phyloP scores from a whole-genome alignment of 2,329 filamentous ascomycete genomes.

The Colletotrichum sp. region DNA sequence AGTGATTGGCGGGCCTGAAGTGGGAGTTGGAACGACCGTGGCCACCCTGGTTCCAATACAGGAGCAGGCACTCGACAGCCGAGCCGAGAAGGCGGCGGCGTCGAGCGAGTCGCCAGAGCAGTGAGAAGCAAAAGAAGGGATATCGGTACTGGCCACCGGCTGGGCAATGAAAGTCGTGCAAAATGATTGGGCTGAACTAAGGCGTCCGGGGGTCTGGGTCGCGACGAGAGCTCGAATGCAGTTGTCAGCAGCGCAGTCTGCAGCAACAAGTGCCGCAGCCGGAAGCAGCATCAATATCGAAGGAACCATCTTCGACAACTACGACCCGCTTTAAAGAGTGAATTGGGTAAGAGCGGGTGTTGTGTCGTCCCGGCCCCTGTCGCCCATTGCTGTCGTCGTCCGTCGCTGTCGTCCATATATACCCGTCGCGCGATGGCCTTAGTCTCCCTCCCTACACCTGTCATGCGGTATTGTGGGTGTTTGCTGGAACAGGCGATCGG shows the following conservation, averaged over 20 bases:
- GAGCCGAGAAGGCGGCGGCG: background rate
- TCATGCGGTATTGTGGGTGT: background rate
- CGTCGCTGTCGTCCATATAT: background rate
- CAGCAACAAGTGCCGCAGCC: background rate
- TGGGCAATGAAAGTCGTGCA: conserved; percentile 22
- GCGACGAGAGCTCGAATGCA: conserved; percentile 38
- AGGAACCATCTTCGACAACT: background rate
- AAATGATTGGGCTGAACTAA: conserved; percentile 32
- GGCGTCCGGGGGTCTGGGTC: conserved; percentile 32
- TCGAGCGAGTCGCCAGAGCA: background rate
- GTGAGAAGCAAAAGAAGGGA: background rate
- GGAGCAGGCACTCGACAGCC: background rate
- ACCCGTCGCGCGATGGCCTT: background rate
- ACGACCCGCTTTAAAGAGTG: background rate
- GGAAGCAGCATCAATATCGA: background rate
- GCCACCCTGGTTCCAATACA: background rate
- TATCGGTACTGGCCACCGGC: background rate
- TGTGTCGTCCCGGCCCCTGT: background rate
- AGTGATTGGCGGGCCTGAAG: background rate
- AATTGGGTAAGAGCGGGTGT: background rate
- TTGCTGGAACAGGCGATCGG: background rate
- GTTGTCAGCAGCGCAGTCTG: conserved; percentile 34
- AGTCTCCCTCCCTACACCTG: background rate
- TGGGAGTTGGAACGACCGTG: background rate
- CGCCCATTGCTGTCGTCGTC: background rate